Percentiles rank a stretch among this genome's conserved stretches.
Conservation (phyloP, 2,329 filamentous ascomycete genomes). For the Penicillium sp. region DNA sequence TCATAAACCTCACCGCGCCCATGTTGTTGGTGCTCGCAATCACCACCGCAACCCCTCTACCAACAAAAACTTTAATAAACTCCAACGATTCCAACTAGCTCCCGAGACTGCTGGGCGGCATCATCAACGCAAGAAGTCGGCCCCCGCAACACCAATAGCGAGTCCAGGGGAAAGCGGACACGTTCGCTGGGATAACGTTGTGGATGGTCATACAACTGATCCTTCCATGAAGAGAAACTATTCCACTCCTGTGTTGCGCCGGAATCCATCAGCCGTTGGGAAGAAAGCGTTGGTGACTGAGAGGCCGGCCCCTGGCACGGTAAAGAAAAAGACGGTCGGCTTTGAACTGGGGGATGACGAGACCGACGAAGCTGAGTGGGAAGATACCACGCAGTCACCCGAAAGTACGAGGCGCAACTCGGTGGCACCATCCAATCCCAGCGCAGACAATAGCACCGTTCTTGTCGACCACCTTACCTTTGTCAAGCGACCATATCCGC, state of each 20-base stretch:
- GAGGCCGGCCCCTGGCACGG: conserved; percentile 35
- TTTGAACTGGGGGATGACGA: conserved; percentile 48
- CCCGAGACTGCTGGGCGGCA: conserved; percentile 35
- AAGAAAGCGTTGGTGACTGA: conserved; percentile 43
- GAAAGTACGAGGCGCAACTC: conserved; percentile 50
- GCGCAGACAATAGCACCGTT: conserved; percentile 36
- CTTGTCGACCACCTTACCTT: conserved; percentile 43
- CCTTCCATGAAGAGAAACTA: conserved; percentile 48
- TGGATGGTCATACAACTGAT: conserved; percentile 35
- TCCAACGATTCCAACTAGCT: conserved; percentile 40
- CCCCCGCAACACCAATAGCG: conserved; percentile 44
- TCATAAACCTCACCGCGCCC: conserved; percentile 43
- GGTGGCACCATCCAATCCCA: conserved; percentile 38
- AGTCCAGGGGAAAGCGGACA: conserved; percentile 42
- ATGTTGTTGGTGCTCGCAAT: conserved; percentile 43
- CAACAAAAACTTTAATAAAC: conserved; percentile 47
- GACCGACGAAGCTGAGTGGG: conserved; percentile 49
- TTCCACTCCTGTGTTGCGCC: conserved; percentile 44
- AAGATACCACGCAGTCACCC: conserved; percentile 50
- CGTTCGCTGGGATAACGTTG: conserved; percentile 46
- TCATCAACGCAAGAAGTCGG: conserved; percentile 50
- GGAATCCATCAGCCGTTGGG: conserved; percentile 38
- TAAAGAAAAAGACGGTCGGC: conserved; percentile 48
- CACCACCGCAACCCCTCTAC: conserved; percentile 47
- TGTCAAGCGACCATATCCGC: conserved; percentile 43